phyloP scores from a whole-genome alignment of 495 filamentous ascomycete species.

The Hyphodiscus hymeniophilus region DNA sequence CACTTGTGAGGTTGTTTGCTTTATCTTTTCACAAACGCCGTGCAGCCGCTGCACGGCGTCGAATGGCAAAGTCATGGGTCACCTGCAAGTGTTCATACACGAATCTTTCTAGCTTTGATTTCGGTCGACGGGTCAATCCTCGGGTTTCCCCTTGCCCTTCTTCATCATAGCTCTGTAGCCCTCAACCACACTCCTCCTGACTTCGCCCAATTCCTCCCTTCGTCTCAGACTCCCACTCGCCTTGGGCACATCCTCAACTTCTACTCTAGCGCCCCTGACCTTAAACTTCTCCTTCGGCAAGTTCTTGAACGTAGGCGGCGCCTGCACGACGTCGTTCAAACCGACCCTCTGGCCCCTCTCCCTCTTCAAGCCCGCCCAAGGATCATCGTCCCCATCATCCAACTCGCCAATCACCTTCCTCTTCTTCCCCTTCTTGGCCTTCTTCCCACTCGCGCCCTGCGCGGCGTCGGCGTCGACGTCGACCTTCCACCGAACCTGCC shows the following conservation, averaged over 20 bases:
- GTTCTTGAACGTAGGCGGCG: slow-evolving; percentile 67
- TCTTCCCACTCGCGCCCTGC: slow-evolving; percentile 25
- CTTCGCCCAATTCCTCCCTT: slow-evolving; percentile 71
- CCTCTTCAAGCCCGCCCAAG: slow-evolving; percentile 67
- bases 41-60: too few species aligned
- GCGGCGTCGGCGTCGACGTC: slow-evolving; percentile 23
- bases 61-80: too few species aligned
- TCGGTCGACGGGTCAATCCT: too few species aligned
- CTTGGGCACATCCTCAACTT: slow-evolving; percentile 68
- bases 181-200: slow-evolving; percentile 70
- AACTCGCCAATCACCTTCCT: slow-evolving; percentile 29
- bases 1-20: too few species aligned
- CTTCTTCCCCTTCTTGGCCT: slow-evolving; percentile 43
- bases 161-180: slow-evolving; percentile 76
- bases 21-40: too few species aligned
- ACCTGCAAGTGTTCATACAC: too few species aligned
- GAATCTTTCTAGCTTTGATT: too few species aligned
- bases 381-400: slow-evolving; percentile 56
- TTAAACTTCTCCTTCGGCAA: slow-evolving; percentile 62
- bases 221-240: slow-evolving; percentile 69
- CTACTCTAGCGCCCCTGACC: slow-evolving; percentile 59
- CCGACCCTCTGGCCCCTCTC: slow-evolving; percentile 50
- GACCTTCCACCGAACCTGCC: slow-evolving; percentile 47
- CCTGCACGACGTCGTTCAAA: slow-evolving; percentile 71
- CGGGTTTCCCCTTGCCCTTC: slow-evolving; percentile 25